Evolutionary conservation across 78 protist genomes (phyloP), one percentile per base, ranked within the genome.

Genomic region (Dictyostelium capitatum): DNA sequence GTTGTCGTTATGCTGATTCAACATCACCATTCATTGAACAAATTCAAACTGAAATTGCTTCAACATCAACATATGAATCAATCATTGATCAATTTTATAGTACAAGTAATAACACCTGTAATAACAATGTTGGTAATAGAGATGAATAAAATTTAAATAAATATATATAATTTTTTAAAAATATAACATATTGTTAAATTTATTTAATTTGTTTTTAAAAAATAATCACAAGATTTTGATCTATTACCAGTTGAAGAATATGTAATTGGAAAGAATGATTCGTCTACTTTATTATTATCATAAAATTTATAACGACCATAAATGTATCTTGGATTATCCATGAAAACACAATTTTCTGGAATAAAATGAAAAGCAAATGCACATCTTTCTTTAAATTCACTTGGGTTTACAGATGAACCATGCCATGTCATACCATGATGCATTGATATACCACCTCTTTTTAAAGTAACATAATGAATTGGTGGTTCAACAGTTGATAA

Each of bases 381-480:
- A 25, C 79, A 46, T 62, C 92, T 80, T 15, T 77, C 83, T 10
- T 46, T n/a, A 14, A 20, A 23, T 3, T 23, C 0, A 9, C 70
- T 47, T 87, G 93, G 84, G 50, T 87, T 87, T 2, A 73, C 78
- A 17, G 83, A 75, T 9, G 73, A 50, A 8, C 93, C 93, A 50
- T 87, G 93, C 48, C 56, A 87, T 32, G 32, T n/a, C 25, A 32
- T 28, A n/a, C 93, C 93, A 47, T 77, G 70, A 87, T 87, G 93
- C 1, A 87, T 8, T 15, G 78, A 46, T 0, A 72, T 30, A 5
- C 70, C 64, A 48, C 93, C 93, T 67, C 48, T 67, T 67, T 67
- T 32, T 9, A 67, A 25, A 0, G 75, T 67, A 14, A 67, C 75
- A 23, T 23, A 6, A 62, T 62, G 70, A 62, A 62, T 62, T 25